Evolutionary conservation across 192 early-diverging fungal species (phyloP), one percentile per base, ranked within the genome.

Genomic region (Rhizophagus prolifer): DNA sequence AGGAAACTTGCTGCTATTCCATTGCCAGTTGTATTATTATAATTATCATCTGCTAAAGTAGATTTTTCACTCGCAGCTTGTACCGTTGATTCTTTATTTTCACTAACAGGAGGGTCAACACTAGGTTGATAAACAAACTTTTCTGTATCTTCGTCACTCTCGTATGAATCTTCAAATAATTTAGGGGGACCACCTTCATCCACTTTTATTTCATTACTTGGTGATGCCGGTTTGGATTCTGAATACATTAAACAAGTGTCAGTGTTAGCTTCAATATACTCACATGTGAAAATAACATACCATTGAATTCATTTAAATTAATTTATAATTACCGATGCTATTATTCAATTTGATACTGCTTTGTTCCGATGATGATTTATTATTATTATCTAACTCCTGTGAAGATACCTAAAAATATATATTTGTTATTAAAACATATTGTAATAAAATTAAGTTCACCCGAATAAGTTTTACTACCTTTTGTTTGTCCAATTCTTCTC

Each of bases 401-500:
- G 50, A 54, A 4, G 50, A 7, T 54, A 54, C 4, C 50, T 44
- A 67, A n/a, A 23, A 41, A 38, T 41, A 41, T 1, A 41, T 67
- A 54, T 41, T 16, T 38, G n/a, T n/a, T 19, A 21, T 41, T 38
- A 9, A 67, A n/a, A 44, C 10, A 2, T 12, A 12, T 36, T 41
- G 62, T 67, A 19, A 67, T 41, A 41, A 2, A 41, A 9, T 34
- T 36, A 67, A 41, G 9, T 10, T 76, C 34, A 26, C 34, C 44
- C 3, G 12, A 28, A 46, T 31, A 16, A 67, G 12, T 19, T 47
- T 25, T 13, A 25, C 8, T 67, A 68, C 79, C 41, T 80, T 79
- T 50, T 64, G 62, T 13, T 74, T 76, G 63, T 76, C 75, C 54
- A 81, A 65, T 38, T 79, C 78, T 67, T 77, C 30, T 12, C 84